Conservation (phyloP, 192 early-diverging fungal genomes). For the Thamnidium elegans region DNA sequence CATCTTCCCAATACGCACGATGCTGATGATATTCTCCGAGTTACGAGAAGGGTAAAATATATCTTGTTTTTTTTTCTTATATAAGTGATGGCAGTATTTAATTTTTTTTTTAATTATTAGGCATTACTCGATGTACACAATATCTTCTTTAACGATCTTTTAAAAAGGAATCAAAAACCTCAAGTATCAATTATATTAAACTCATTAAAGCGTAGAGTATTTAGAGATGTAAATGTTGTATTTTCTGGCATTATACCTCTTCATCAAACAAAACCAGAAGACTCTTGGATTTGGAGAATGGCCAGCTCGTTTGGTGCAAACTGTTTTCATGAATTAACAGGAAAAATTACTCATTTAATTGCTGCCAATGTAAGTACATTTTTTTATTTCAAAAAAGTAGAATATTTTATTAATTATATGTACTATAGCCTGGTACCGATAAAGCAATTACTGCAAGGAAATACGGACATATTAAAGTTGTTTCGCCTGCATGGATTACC, state of each 20-base stretch:
- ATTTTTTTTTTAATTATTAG: too few species aligned
- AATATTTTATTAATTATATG: neutral
- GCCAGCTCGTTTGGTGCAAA: conserved; percentile 83
- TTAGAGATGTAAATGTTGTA: conserved; percentile 67
- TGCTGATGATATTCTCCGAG: too few species aligned
- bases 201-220: conserved; percentile 55
- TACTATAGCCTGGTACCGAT: conserved; percentile 57
- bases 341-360: conserved; percentile 82
- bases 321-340: conserved; percentile 62
- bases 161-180: neutral
- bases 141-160: conserved; percentile 16
- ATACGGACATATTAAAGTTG: conserved; percentile 45
- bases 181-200: conserved; percentile 57
- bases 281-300: conserved; percentile 76
- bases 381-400: neutral
- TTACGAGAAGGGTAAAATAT: too few species aligned
- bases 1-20: too few species aligned
- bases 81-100: too few species aligned
- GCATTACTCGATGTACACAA: too few species aligned
- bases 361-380: conserved; percentile 71
- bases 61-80: too few species aligned
- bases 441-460: conserved; percentile 71
- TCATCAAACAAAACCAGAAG: conserved; percentile 43
- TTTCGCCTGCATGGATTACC: conserved; percentile 62
- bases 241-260: conserved; percentile 85